These are phyloP conservation scores for Lasiodiplodia hormozganensis DNA, from an alignment of 2,329 filamentous ascomycete genomes.

Conservation along the genomic window DNA sequence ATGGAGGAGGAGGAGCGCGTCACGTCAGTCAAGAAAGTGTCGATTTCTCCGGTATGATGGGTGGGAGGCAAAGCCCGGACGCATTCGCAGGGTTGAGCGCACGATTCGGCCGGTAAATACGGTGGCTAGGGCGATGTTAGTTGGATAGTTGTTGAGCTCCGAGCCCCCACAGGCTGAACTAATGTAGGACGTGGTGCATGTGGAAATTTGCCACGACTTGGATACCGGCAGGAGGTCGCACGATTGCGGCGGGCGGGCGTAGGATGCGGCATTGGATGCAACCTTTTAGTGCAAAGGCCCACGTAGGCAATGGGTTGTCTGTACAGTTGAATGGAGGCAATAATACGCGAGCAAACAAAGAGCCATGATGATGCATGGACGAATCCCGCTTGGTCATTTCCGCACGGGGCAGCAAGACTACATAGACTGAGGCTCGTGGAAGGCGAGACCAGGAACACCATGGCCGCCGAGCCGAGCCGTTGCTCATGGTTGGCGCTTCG, in stretches of 20 bases:
- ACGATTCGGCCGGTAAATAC: slow-evolving; percentile 14
- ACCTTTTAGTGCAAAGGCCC: neutral
- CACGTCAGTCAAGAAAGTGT: slow-evolving; percentile 75
- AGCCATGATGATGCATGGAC: neutral
- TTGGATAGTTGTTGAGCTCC: neutral
- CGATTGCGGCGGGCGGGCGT: neutral
- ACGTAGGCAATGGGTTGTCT: neutral
- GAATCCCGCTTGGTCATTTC: neutral
- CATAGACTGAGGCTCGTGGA: neutral
- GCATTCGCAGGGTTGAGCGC: slow-evolving; percentile 79
- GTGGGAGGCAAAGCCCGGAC: slow-evolving; percentile 77
- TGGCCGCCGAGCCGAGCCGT: slow-evolving; percentile 21
- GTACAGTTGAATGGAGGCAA: slow-evolving; percentile 20
- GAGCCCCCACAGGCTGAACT: neutral
- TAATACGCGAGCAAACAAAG: neutral
- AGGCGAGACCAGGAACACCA: slow-evolving; percentile 15
- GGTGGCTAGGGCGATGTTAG: neutral
- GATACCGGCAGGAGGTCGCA: slow-evolving; percentile 2
- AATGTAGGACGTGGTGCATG: slow-evolving; percentile 2
- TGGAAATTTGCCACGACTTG: neutral
- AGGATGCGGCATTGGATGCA: neutral
- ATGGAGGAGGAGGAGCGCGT: slow-evolving; percentile 40
- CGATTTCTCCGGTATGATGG: slow-evolving; percentile 65
- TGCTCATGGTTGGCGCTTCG: slow-evolving; percentile 13
- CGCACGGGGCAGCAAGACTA: neutral